These are phyloP conservation scores for Tilletia setariae DNA, from an alignment of 1,284 basidiomycete genomes.

Conservation along the genomic window DNA sequence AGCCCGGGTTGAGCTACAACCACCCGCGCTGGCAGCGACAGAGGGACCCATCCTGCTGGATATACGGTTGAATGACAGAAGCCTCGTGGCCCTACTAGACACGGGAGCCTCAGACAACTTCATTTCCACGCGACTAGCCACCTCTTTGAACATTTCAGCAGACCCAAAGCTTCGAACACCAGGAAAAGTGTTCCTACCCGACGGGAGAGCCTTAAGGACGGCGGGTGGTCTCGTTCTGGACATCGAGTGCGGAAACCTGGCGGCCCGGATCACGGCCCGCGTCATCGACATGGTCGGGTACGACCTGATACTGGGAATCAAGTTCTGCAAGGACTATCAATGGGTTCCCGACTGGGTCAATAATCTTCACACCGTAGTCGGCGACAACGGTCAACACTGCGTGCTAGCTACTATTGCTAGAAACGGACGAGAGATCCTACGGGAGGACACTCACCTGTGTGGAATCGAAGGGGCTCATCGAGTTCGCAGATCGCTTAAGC, in stretches of 20 bases:
- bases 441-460: not conserved
- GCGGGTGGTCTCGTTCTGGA: not conserved
- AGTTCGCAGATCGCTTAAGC: not conserved
- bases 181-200: not conserved
- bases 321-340: not conserved
- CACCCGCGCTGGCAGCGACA: not conserved
- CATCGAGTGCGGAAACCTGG: not conserved
- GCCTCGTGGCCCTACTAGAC: not conserved
- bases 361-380: not conserved
- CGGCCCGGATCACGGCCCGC: not conserved
- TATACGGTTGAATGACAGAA: not conserved
- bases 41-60: not conserved
- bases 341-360: not conserved
- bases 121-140: not conserved
- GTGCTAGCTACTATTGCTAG: not conserved
- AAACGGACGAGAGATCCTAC: not conserved
- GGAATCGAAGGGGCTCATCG: not conserved
- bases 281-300: not conserved
- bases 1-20: not conserved
- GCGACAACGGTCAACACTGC: not conserved
- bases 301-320: conserved; percentile 1
- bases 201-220: not conserved
- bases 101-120: conserved; percentile 3
- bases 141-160: not conserved
- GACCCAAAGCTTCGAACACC: not conserved